Conservation (phyloP, 2,329 filamentous ascomycete genomes). For the Ascomycota sp. region DNA sequence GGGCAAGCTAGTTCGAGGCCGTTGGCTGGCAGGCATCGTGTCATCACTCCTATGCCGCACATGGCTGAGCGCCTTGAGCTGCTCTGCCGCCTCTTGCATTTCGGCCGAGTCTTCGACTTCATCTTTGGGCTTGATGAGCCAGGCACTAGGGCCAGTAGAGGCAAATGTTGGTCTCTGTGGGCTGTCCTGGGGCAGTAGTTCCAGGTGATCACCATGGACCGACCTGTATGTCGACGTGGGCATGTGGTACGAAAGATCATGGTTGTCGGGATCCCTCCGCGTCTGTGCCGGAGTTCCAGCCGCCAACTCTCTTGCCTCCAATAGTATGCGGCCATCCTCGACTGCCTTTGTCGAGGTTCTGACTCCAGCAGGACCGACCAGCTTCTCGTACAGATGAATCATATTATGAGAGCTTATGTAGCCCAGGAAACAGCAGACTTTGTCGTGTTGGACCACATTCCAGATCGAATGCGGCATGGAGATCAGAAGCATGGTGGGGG, state of each 20-base stretch:
- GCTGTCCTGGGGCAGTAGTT: slow-evolving; percentile 9
- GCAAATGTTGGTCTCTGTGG: slow-evolving; percentile 7
- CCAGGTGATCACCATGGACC: slow-evolving; percentile 6
- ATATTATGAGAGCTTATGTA: slow-evolving; percentile 48
- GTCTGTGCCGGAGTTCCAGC: slow-evolving; percentile 13
- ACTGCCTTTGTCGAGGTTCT: slow-evolving; percentile 29
- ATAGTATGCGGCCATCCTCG: slow-evolving; percentile 35
- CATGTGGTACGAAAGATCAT: slow-evolving; percentile 7
- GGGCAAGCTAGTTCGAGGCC: slow-evolving; percentile 18
- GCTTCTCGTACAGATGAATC: slow-evolving; percentile 39
- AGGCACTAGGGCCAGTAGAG: slow-evolving; percentile 3
- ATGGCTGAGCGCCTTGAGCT: slow-evolving; percentile 44
- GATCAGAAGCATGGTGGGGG: slow-evolving; percentile 44
- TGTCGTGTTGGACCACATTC: slow-evolving; percentile 44
- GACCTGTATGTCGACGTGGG: slow-evolving; percentile 8
- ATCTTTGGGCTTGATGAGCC: slow-evolving; percentile 12
- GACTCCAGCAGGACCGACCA: slow-evolving; percentile 26
- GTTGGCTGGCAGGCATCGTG: slow-evolving; percentile 7
- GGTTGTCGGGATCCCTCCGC: slow-evolving; percentile 9
- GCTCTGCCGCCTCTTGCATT: slow-evolving; percentile 48
- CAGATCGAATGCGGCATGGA: slow-evolving; percentile 45
- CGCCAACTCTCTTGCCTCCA: slow-evolving; percentile 29
- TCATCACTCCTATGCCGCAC: slow-evolving; percentile 35
- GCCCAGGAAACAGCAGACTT: slow-evolving; percentile 44
- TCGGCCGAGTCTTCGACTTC: slow-evolving; percentile 40